A percentile compares a stretch with the other conserved stretches of the same genome.
Evolutionary conservation across 2,329 filamentous ascomycete species (phyloP).

Genomic region (Botrytis porri): DNA sequence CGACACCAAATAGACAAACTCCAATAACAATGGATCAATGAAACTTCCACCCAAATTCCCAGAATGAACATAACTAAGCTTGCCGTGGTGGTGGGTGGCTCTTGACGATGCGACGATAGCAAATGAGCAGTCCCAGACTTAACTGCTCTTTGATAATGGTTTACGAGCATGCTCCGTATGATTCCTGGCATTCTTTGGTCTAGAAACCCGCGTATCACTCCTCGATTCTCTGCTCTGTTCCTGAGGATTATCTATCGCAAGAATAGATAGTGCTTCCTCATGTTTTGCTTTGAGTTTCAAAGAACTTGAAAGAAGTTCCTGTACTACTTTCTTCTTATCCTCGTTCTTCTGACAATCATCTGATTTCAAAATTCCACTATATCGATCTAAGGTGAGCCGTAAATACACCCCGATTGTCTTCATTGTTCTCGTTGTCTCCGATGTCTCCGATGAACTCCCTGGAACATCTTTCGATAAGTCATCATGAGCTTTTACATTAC

Average conservation of each 20-base stretch:
- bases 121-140: neutral
- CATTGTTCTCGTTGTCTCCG: neutral
- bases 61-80: neutral
- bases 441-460: neutral
- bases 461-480: neutral
- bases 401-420: neutral
- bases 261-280: neutral
- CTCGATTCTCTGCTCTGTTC: neutral
- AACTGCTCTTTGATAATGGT: neutral
- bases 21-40: neutral
- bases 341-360: neutral
- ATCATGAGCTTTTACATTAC: neutral
- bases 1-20: neutral
- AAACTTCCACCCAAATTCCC: neutral
- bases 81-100: neutral
- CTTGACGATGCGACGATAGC: neutral
- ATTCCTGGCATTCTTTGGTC: neutral
- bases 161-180: neutral
- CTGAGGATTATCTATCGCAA: neutral
- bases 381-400: rapidly evolving
- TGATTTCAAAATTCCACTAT: neutral
- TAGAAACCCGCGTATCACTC: neutral
- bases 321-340: no score
- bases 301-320: neutral
- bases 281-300: neutral